Percentiles rank a stretch among this genome's conserved stretches.
These are phyloP conservation scores for Phylloporus sp. DNA, from an alignment of 1,284 basidiomycete species.

Conservation along the genomic window DNA sequence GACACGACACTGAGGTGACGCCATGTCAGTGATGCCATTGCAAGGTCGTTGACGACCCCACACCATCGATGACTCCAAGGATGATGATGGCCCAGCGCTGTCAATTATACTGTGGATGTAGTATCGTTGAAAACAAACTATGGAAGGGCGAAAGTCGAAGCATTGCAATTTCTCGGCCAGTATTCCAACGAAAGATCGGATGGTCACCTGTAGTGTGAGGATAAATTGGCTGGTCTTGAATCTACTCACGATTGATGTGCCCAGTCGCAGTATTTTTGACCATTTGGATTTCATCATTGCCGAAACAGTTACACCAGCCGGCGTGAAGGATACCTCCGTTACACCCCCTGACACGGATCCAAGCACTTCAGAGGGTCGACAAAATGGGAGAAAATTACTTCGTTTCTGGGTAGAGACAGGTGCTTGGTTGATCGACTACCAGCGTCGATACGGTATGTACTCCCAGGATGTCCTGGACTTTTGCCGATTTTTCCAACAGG, in stretches of 20 bases:
- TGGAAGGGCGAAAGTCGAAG: constrained; percentile 73
- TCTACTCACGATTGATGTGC: constrained; percentile 20
- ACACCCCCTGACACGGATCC: constrained; percentile 64
- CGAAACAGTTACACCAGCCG: constrained; percentile 38
- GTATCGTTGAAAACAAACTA: constrained; percentile 75
- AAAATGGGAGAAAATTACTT: constrained; percentile 66
- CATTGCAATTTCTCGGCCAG: constrained; percentile 59
- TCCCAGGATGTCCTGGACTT: constrained; percentile 7
- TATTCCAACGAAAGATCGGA: constrained; percentile 71
- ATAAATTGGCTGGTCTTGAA: constrained; percentile 13
- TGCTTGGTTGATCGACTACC: constrained; percentile 70
- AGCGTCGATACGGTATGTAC: constrained; percentile 54
- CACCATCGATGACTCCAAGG: no score
- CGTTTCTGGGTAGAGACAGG: constrained; percentile 79
- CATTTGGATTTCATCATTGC: constrained; percentile 60
- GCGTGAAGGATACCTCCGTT: constrained; percentile 49
- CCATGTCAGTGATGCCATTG: no score
- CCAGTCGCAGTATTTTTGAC: constrained; percentile 63
- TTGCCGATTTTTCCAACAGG: constrained; percentile 33
- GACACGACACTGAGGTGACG: no score
- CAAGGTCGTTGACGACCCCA: no score
- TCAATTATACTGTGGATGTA: no score
- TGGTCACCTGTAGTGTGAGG: constrained; percentile 70
- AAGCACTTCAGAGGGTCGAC: constrained; percentile 52
- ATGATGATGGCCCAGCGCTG: no score